Percentiles rank a stretch among this genome's conserved stretches.
Evolutionary conservation across 169 alveolate genomes (phyloP).

Genomic region (Cryptosporidium sp.): DNA sequence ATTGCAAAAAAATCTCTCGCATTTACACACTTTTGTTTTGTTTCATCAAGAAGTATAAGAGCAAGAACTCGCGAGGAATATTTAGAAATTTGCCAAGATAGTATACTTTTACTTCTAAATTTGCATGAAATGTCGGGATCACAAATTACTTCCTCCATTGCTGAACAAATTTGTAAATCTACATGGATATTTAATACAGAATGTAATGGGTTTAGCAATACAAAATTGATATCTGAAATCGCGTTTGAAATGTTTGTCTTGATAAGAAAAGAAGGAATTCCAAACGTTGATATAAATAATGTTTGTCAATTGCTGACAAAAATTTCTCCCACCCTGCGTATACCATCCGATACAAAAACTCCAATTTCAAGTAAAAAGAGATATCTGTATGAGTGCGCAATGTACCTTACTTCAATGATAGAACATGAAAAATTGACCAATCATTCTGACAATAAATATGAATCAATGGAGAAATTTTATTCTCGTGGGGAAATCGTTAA

Average conservation of each 20-base stretch:
- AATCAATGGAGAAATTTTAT: neutral
- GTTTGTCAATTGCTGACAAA: slow-evolving; percentile 27
- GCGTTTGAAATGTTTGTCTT: slow-evolving; percentile 59
- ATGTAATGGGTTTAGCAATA: slow-evolving; percentile 20
- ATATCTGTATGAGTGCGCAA: slow-evolving; percentile 30
- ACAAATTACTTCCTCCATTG: slow-evolving; percentile 18
- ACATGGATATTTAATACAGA: slow-evolving; percentile 62
- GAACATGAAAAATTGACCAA: slow-evolving; percentile 22
- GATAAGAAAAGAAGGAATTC: slow-evolving; percentile 45
- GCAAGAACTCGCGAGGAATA: slow-evolving; percentile 32
- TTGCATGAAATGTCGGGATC: slow-evolving; percentile 17
- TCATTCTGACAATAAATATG: neutral
- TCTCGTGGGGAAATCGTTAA: slow-evolving; percentile 27
- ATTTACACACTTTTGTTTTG: slow-evolving; percentile 48
- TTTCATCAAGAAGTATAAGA: slow-evolving; percentile 52
- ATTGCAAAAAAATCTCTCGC: neutral
- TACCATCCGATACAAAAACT: neutral
- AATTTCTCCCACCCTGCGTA: slow-evolving; percentile 38
- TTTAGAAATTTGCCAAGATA: slow-evolving; percentile 31
- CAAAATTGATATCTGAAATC: slow-evolving; percentile 4
- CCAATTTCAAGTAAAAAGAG: neutral
- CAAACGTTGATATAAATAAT: slow-evolving; percentile 26
- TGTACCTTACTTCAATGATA: slow-evolving; percentile 42
- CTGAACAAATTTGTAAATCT: slow-evolving; percentile 52
- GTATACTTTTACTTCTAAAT: slow-evolving; percentile 12